phyloP scores from a whole-genome alignment of 306 rosid species.

The Vicia villosa region DNA sequence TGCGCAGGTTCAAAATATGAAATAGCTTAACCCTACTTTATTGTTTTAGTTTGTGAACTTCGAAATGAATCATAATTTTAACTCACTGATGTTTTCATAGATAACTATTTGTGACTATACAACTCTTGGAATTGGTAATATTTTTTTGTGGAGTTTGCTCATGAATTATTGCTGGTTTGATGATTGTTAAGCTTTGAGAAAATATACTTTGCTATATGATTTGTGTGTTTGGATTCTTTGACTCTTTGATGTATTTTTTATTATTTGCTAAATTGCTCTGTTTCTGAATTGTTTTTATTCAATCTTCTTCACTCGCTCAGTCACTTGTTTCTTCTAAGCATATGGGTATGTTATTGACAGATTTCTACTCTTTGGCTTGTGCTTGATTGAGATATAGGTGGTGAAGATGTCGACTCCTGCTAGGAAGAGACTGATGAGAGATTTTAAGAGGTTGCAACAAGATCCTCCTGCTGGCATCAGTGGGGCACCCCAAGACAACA shows the following conservation, averaged over 20 bases:
- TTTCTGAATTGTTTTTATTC: background rate
- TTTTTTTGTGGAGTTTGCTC: slow-evolving; percentile 7
- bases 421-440: slow-evolving; percentile 95
- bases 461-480: slow-evolving; percentile 97
- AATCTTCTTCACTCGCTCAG: background rate
- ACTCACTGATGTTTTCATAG: too few relatives aligned
- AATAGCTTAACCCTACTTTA: slow-evolving; percentile 9
- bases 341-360: slow-evolving; percentile 7
- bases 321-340: background rate
- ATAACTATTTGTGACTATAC: background rate
- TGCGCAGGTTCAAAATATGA: background rate
- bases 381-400: slow-evolving; percentile 50
- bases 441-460: slow-evolving; percentile 89
- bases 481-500: slow-evolving; percentile 95
- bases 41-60: background rate
- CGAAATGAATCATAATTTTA: background rate
- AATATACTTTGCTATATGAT: background rate
- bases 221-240: background rate
- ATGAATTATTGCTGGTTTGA: slow-evolving; percentile 8
- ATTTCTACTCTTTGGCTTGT: slow-evolving; percentile 24
- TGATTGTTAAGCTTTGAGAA: background rate
- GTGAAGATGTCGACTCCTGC: slow-evolving; percentile 92
- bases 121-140: background rate
- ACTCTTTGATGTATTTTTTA: background rate
- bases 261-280: background rate